Conservation (phyloP, 495 filamentous ascomycete species). For the Thozetella sp. region DNA sequence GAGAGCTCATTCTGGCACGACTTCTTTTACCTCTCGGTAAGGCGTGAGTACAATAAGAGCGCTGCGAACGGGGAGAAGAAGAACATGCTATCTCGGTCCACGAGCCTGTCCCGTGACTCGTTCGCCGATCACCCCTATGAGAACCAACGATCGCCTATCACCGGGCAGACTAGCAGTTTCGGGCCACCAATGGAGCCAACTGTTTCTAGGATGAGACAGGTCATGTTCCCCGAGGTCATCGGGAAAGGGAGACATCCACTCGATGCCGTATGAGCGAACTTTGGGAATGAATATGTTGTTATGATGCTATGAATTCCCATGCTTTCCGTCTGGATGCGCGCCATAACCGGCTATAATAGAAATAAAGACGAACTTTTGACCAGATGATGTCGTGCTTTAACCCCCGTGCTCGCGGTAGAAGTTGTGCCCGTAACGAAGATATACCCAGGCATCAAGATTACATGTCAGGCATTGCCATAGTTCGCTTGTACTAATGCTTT, state of each 20-base stretch:
- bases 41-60: neutral
- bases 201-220: neutral
- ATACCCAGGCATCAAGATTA: no score
- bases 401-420: no score
- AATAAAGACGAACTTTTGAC: no score
- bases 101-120: neutral
- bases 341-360: no score
- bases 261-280: neutral
- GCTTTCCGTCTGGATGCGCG: no score
- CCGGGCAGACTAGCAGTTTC: neutral
- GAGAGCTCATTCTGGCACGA: slow-evolving; percentile 29
- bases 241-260: neutral
- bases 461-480: no score
- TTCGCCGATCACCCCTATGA: neutral
- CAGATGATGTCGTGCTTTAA: no score
- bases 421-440: no score
- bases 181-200: neutral
- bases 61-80: neutral
- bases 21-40: slow-evolving; percentile 19
- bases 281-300: neutral
- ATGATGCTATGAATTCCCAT: neutral
- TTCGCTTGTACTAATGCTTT: no score
- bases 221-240: neutral
- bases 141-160: neutral
- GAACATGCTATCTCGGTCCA: neutral